A percentile compares a stretch with the other conserved stretches of the same genome.
phyloP scores from a whole-genome alignment of 768 basidiomycete species.

The Sarcodon aspratus region DNA sequence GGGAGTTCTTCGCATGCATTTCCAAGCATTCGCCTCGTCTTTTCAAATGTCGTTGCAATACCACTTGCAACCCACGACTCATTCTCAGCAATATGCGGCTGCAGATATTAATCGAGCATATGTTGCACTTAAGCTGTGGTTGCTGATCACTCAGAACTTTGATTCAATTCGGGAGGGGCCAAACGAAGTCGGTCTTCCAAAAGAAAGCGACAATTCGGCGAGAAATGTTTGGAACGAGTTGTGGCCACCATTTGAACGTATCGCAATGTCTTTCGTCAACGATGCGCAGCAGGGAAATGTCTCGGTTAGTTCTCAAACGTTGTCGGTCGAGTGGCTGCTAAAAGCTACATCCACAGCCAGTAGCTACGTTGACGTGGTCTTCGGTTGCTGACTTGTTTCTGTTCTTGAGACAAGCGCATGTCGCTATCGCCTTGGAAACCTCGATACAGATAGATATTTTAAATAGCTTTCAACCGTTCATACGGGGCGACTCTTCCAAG shows the following conservation, averaged over 20 bases:
- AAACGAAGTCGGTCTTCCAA: slow-evolving; percentile 1
- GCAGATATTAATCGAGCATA: slow-evolving; percentile 60
- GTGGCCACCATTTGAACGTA: slow-evolving; percentile 58
- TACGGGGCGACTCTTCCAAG: slow-evolving; percentile 39
- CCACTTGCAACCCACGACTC: slow-evolving; percentile 14
- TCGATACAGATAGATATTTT: slow-evolving; percentile 38
- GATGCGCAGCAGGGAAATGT: slow-evolving; percentile 29
- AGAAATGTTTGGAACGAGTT: slow-evolving; percentile 62
- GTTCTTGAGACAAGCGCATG: slow-evolving; percentile 46
- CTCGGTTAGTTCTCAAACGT: slow-evolving; percentile 10
- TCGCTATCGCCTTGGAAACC: slow-evolving; percentile 40
- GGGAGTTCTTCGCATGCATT: slow-evolving; percentile 35
- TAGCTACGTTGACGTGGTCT: slow-evolving; percentile 41
- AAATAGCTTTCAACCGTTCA: slow-evolving; percentile 34
- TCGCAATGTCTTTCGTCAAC: slow-evolving; percentile 36
- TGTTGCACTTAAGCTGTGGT: slow-evolving; percentile 60
- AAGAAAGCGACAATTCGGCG: slow-evolving; percentile 11
- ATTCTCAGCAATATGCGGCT: slow-evolving; percentile 28
- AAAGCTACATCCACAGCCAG: slow-evolving; percentile 26
- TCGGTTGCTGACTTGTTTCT: slow-evolving; percentile 57
- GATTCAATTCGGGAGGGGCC: not conserved
- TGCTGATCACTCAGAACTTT: slow-evolving; percentile 39
- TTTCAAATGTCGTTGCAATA: slow-evolving; percentile 35
- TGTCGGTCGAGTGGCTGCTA: not conserved
- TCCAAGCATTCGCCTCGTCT: slow-evolving; percentile 34